Conservation (phyloP, 2,329 filamentous ascomycete species). For the Epichloe typhina region DNA sequence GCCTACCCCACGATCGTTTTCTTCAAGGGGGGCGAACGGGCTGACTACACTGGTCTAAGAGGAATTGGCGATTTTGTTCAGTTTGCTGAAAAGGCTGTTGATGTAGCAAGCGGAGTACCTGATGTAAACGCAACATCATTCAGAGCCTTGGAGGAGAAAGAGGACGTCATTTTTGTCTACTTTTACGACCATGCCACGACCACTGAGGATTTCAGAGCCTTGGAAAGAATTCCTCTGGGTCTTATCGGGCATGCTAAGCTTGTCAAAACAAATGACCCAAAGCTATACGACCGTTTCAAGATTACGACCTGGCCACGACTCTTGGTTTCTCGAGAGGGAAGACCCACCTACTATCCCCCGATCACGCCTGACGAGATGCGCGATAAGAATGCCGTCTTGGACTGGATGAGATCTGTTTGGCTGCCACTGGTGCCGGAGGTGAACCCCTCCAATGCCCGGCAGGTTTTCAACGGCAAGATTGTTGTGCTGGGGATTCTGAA, state of each 20-base stretch:
- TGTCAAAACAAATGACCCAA: constrained; percentile 75
- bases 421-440: constrained; percentile 90
- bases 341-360: constrained; percentile 79
- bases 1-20: constrained; percentile 85
- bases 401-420: constrained; percentile 96
- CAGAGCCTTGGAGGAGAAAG: constrained; percentile 73
- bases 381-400: constrained; percentile 61
- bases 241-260: constrained; percentile 85
- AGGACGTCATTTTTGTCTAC: constrained; percentile 94
- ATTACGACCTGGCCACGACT: constrained; percentile 95
- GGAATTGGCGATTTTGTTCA: constrained; percentile 81
- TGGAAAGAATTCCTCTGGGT: constrained; percentile 75
- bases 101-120: constrained; percentile 60
- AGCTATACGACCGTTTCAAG: constrained; percentile 72
- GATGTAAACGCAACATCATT: constrained; percentile 70
- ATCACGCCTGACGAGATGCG: constrained; percentile 87
- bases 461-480: constrained; percentile 89
- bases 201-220: constrained; percentile 75
- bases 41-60: constrained; percentile 85
- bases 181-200: constrained; percentile 96
- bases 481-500: constrained; percentile 88
- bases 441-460: constrained; percentile 76
- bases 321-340: constrained; percentile 76
- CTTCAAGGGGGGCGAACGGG: constrained; percentile 77
- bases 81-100: constrained; percentile 77